Conservation (phyloP, 2,329 filamentous ascomycete species). For the Berkeleyomyces basicola region DNA sequence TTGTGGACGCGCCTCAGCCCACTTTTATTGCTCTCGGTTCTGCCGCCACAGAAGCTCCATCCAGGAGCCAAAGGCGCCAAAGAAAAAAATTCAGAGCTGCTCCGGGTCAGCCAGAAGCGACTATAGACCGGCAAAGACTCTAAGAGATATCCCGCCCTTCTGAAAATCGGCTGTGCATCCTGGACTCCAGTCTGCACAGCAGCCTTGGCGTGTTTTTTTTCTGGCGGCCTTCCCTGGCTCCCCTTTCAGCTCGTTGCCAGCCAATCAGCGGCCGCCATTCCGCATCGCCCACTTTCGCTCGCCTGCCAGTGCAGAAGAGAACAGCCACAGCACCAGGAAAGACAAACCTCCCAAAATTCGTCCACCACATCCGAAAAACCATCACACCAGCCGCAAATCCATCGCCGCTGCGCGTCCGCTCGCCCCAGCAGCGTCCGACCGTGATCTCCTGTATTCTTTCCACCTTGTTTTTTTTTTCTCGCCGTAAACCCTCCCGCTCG, state of each 20-base stretch:
- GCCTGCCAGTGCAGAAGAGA: background rate
- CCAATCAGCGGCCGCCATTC: background rate
- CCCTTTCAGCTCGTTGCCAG: background rate
- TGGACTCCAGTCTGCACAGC: background rate
- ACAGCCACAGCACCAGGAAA: background rate
- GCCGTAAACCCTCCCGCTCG: background rate
- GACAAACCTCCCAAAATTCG: background rate
- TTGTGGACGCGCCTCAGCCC: background rate
- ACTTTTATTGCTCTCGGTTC: background rate
- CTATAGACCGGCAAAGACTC: no score
- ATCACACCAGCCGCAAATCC: background rate
- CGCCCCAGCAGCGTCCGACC: no score
- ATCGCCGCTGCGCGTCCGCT: background rate
- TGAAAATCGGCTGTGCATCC: no score
- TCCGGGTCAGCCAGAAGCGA: background rate
- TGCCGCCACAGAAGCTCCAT: background rate
- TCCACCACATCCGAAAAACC: background rate
- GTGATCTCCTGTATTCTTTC: background rate
- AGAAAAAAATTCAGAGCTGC: background rate
- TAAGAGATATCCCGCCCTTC: no score
- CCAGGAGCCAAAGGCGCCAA: background rate
- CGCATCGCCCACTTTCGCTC: background rate
- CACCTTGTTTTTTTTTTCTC: background rate
- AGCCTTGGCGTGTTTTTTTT: background rate
- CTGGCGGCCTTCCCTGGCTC: background rate